Conservation (phyloP, 164 flowering plant species). For the Piper longum region DNA sequence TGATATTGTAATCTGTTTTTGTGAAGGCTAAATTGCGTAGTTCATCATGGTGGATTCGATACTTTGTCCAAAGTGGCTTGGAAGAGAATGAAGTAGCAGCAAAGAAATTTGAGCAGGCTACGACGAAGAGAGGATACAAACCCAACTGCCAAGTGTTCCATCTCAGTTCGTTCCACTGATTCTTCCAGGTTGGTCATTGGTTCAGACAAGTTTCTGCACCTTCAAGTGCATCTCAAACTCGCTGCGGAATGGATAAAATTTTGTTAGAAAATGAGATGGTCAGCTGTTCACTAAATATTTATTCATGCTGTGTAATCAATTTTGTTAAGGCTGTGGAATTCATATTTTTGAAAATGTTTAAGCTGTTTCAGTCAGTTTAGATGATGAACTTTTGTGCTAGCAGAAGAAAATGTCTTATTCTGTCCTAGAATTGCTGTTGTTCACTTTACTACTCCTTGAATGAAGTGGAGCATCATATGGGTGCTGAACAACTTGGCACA, state of each 20-base stretch:
- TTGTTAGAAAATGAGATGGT: not conserved
- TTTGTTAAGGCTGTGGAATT: not conserved
- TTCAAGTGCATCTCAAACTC: conserved; percentile 1
- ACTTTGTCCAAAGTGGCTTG: conserved; percentile 53
- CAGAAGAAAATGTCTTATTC: not conserved
- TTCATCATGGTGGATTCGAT: conserved; percentile 79
- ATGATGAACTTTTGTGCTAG: not conserved
- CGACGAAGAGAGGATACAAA: conserved; percentile 39
- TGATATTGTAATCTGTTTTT: not conserved
- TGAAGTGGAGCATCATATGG: no score
- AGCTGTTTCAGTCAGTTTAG: not conserved
- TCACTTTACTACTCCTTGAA: no score
- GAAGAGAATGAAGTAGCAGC: conserved; percentile 57
- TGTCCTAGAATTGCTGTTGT: not conserved
- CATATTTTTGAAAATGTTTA: not conserved
- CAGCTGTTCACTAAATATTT: conserved; percentile 1
- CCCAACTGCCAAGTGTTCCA: conserved; percentile 84
- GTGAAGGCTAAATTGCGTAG: conserved; percentile 78
- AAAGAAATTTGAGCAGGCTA: conserved; percentile 80
- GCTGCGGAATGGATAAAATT: not conserved
- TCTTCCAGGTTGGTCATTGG: not conserved
- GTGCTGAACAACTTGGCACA: no score
- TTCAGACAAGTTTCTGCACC: not conserved
- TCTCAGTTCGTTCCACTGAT: conserved; percentile 49
- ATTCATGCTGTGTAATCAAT: conserved; percentile 2